Evolutionary conservation across 495 filamentous ascomycete species (phyloP).

Genomic region (Penicillium fimorum): DNA sequence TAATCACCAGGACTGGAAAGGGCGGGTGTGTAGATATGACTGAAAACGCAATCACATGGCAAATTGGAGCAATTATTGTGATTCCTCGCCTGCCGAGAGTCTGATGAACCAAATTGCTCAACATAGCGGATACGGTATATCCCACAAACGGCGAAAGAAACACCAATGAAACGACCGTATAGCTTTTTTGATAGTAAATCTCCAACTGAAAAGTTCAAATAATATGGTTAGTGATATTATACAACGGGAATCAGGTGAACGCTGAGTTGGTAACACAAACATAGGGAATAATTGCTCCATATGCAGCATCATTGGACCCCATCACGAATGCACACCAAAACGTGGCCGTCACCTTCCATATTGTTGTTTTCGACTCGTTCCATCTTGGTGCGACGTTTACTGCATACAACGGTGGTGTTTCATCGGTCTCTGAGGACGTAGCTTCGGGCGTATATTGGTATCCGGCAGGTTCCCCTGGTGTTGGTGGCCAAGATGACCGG

Average conservation of each 20-base stretch:
- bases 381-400: slow-evolving; percentile 21
- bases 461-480: background rate
- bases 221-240: background rate
- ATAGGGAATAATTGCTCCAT: slow-evolving; percentile 58
- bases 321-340: slow-evolving; percentile 51
- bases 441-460: background rate
- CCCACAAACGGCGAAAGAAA: slow-evolving; percentile 60
- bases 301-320: slow-evolving; percentile 74
- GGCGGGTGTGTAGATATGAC: slow-evolving; percentile 56
- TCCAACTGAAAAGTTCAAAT: slow-evolving; percentile 42
- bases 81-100: slow-evolving; percentile 69
- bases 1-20: slow-evolving; percentile 53
- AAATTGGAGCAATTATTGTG: slow-evolving; percentile 59
- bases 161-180: slow-evolving; percentile 54
- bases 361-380: slow-evolving; percentile 26
- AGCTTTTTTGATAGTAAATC: slow-evolving; percentile 52
- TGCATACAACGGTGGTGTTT: slow-evolving; percentile 17
- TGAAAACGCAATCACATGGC: slow-evolving; percentile 58
- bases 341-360: slow-evolving; percentile 22
- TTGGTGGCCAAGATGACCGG: background rate
- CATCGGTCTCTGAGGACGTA: slow-evolving; percentile 2
- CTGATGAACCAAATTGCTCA: slow-evolving; percentile 54
- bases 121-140: slow-evolving; percentile 51
- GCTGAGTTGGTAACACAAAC: slow-evolving; percentile 16
- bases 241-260: background rate